Conservation (phyloP, 2,329 filamentous ascomycete genomes). For the Trichophaea hybrida region DNA sequence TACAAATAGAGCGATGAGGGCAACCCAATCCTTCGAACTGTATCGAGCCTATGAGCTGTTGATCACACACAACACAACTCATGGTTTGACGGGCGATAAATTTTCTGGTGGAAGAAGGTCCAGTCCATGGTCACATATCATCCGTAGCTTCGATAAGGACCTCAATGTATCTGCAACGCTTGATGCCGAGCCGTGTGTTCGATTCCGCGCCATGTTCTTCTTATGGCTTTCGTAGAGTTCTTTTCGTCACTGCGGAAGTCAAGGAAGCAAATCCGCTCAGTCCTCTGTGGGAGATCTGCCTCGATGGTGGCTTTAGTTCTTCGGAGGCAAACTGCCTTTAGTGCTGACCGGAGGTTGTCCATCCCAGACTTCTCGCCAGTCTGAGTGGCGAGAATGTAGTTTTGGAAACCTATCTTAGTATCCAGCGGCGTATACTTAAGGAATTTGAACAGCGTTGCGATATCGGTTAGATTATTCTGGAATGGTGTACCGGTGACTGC, state of each 20-base stretch:
- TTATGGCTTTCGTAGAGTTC: conserved; percentile 8
- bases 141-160: neutral
- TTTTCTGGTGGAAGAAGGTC: neutral
- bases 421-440: conserved; percentile 35
- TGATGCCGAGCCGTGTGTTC: neutral
- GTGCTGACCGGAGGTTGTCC: conserved; percentile 10
- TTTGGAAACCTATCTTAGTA: conserved; percentile 33
- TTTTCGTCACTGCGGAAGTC: conserved; percentile 7
- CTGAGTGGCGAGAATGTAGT: conserved; percentile 31
- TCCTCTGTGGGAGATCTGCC: conserved; percentile 4
- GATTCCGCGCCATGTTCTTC: neutral
- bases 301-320: conserved; percentile 12
- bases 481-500: conserved; percentile 42
- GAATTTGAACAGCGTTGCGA: conserved; percentile 40
- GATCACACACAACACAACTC: neutral
- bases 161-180: neutral
- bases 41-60: neutral
- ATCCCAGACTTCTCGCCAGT: conserved; percentile 20
- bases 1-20: neutral
- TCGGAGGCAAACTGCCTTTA: conserved; percentile 15
- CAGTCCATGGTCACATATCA: neutral
- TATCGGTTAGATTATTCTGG: conserved; percentile 41
- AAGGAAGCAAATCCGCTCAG: conserved; percentile 7
- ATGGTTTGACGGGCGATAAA: neutral
- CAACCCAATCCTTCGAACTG: neutral